These are phyloP conservation scores for Taphrina flavorubra DNA, from an alignment of 1,139 yeast species.

Conservation along the genomic window DNA sequence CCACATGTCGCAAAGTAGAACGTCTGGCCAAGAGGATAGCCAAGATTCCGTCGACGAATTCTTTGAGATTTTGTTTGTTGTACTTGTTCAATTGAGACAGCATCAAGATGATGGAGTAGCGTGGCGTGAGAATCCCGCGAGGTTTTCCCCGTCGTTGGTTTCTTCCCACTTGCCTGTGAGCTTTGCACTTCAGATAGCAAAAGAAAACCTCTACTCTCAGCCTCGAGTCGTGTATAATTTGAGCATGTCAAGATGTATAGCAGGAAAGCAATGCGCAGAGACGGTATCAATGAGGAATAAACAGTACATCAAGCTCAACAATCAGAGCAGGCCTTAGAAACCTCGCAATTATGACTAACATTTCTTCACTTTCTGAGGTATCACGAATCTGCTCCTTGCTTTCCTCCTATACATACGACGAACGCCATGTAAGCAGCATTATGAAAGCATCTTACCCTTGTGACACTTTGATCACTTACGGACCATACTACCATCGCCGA, in stretches of 20 bases:
- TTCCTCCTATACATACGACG: not conserved
- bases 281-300: conserved; percentile 31
- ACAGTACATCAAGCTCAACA: conserved; percentile 38
- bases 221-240: not conserved
- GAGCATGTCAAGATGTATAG: not conserved
- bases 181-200: not conserved
- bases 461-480: not conserved
- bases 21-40: no score
- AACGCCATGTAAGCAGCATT: not conserved
- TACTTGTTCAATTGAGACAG: no score
- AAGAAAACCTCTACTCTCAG: not conserved
- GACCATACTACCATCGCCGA: no score
- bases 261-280: conserved; percentile 13
- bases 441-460: not conserved
- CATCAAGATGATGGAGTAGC: conserved; percentile 12
- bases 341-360: conserved; percentile 30
- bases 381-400: conserved; percentile 8
- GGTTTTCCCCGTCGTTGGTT: not conserved
- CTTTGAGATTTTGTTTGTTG: no score
- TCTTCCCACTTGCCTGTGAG: no score
- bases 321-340: conserved; percentile 37
- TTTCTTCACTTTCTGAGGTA: conserved; percentile 37
- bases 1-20: not conserved
- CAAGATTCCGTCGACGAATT: no score
- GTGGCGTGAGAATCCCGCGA: conserved; percentile 14